Base-by-base conservation (phyloP, 192 early-diverging fungal species). In the Pilaira anomala region DNA sequence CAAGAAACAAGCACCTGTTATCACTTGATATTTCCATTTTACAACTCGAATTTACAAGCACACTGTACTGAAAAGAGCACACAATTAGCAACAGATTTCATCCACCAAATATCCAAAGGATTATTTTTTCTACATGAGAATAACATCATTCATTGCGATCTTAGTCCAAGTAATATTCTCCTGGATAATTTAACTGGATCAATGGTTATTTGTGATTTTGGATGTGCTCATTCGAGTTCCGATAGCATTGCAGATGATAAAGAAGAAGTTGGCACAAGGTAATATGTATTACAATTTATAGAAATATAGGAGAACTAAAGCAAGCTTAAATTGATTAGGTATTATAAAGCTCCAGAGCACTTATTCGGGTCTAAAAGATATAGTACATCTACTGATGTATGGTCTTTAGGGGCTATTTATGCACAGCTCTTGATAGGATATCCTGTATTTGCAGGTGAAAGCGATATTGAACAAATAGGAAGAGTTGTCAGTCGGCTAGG, bases 241-340 rank as follows among this genome's bases (percentile, higher is more conserved):
- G 12, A 24, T 40, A 28, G 13, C 24, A 21, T n/a, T 11, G 24
- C 6, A 7, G 36, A 30, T 24, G 49, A 40, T 25, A 11, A 39
- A 16, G 62, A 63, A 39, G 62, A 50, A 16, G 45, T 63, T 24
- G 62, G 62, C 24, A 63, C 62, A 63, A 63, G 62, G 62, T 63
- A 21, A 36, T 19, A 19, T 26, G 19, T 44, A 25, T 22, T 48
- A 62, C 11, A 8, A 40, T 13, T 13, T 33, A 16, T 50, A 60
- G 14, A 25, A 11, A 59, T 12, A 59, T 19, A 33, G 41, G 16
- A 1, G 1, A n/a, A 60, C 2, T 18, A 44, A n/a, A 11, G n/a
- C n/a, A n/a, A n/a, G n/a, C n/a, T n/a, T 61, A 29, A 39, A 1
- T 29, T 26, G 7, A 36, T 50, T 16, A 63, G 62, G 18, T 63